These are phyloP conservation scores for Eucalyptus camaldulensis DNA, from an alignment of 345 rosid genomes.

Conservation along the genomic window DNA sequence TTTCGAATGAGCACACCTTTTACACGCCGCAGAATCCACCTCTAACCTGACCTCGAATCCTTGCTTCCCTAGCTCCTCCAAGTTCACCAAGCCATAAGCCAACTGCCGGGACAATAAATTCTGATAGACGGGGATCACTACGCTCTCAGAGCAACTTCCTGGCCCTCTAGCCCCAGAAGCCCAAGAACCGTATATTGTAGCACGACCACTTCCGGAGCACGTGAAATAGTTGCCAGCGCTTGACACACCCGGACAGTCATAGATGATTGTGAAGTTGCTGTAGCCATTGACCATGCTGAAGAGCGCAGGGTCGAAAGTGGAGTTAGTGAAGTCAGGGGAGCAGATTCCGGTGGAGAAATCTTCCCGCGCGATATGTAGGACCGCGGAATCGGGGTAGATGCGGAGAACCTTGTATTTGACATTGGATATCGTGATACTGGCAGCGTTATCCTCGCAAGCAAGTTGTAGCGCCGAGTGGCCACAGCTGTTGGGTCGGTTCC, in stretches of 20 bases:
- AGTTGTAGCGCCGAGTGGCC: slow-evolving; percentile 11
- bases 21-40: neutral
- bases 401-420: neutral
- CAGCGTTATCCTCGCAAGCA: neutral
- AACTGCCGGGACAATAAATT: neutral
- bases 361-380: neutral
- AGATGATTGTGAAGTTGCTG: neutral
- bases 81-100: neutral
- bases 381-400: too few species aligned
- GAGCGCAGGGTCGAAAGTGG: neutral
- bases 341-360: slow-evolving; percentile 8
- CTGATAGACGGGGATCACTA: neutral
- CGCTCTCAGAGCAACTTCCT: neutral
- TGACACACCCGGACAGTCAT: neutral
- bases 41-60: neutral
- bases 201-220: neutral
- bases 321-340: neutral
- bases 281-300: neutral
- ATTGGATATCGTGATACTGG: neutral
- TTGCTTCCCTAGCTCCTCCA: neutral
- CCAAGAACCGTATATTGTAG: neutral
- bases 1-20: neutral
- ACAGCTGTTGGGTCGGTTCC: neutral
- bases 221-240: neutral
- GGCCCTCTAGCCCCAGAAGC: neutral